phyloP scores from a whole-genome alignment of 257 asterid genomes.

The Cynanchum wilfordii region DNA sequence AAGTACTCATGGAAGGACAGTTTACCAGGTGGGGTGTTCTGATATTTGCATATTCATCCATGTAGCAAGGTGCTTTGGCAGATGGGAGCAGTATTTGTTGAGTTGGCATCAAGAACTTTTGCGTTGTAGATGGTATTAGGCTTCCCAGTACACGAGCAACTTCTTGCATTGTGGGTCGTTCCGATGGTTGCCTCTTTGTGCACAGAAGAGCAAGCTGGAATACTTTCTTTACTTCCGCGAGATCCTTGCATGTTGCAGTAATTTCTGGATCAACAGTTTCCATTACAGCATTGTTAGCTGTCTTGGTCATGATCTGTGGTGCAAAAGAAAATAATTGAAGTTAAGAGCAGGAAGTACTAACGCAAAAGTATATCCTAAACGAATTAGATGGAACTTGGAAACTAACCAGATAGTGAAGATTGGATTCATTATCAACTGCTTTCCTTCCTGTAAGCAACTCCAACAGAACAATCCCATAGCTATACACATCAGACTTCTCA shows the following conservation, averaged over 20 bases:
- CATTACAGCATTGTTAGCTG: conserved; percentile 82
- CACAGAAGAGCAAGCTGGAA: conserved; percentile 92
- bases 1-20: conserved; percentile 79
- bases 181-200: conserved; percentile 74
- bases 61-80: conserved; percentile 53
- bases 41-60: conserved; percentile 82
- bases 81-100: conserved; percentile 32
- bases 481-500: conserved; percentile 88
- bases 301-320: conserved; percentile 60
- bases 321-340: neutral
- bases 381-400: neutral
- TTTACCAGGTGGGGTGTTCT: conserved; percentile 81
- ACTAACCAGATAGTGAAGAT: conserved; percentile 78
- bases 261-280: conserved; percentile 79
- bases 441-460: conserved; percentile 86
- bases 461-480: conserved; percentile 76
- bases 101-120: conserved; percentile 18
- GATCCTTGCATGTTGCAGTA: conserved; percentile 68
- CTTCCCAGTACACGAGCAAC: conserved; percentile 73
- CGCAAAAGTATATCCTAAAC: too few species aligned
- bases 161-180: conserved; percentile 90
- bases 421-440: conserved; percentile 82
- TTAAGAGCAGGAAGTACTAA: neutral
- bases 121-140: conserved; percentile 34
- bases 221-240: conserved; percentile 81